These are phyloP conservation scores for Smallanthus sonchifolius DNA, from an alignment of 129 eudicot genomes.

Conservation along the genomic window DNA sequence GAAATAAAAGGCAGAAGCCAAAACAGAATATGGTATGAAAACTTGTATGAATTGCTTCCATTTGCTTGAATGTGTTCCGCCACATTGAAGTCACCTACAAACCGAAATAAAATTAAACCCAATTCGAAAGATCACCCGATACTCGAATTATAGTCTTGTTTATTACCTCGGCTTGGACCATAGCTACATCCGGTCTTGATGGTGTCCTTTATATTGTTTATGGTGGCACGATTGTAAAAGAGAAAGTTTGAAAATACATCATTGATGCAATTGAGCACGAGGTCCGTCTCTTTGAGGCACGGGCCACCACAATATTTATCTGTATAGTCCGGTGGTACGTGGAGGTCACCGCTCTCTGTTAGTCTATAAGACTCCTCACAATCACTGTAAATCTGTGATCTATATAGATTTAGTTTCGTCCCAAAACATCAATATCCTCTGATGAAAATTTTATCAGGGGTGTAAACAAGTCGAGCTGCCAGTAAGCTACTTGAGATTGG, in stretches of 20 bases:
- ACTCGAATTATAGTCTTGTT: background rate
- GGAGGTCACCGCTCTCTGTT: constrained; percentile 51
- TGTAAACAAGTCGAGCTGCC: too few species aligned
- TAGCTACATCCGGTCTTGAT: constrained; percentile 63
- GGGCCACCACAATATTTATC: constrained; percentile 74
- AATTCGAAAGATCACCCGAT: background rate
- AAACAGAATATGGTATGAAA: constrained; percentile 11
- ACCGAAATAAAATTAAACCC: background rate
- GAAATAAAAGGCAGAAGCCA: constrained; percentile 28
- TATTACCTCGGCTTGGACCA: constrained; percentile 69
- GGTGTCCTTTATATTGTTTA: constrained; percentile 49
- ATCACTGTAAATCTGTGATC: constrained; percentile 51
- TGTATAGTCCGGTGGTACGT: constrained; percentile 49
- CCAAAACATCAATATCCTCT: background rate
- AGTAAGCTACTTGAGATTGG: too few species aligned
- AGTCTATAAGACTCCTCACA: constrained; percentile 62
- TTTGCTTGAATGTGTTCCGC: constrained; percentile 49
- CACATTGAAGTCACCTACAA: constrained; percentile 71
- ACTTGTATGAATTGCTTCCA: constrained; percentile 34
- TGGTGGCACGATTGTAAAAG: constrained; percentile 61
- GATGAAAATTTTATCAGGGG: background rate
- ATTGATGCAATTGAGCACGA: constrained; percentile 55
- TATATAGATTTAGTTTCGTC: background rate
- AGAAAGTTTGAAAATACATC: constrained; percentile 43
- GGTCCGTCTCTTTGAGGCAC: constrained; percentile 63